Evolutionary conservation across 1,139 yeast genomes (phyloP).

Genomic region (Trichomonascaceae sp.): DNA sequence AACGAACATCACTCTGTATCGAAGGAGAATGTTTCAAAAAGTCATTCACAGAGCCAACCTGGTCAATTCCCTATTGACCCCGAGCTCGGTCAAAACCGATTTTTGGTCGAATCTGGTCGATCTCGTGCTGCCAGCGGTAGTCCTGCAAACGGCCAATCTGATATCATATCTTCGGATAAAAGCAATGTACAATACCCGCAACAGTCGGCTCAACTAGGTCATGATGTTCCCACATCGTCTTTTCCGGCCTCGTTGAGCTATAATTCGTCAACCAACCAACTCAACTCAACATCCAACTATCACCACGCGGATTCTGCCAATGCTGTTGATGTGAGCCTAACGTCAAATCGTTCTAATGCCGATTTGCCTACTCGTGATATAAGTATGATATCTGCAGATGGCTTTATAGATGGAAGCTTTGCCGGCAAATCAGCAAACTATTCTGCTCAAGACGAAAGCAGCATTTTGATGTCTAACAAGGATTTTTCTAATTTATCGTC

Average conservation of each 20-base stretch:
- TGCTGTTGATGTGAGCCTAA: slow-evolving; percentile 2
- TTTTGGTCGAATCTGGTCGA: not conserved
- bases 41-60: not conserved
- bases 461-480: slow-evolving; percentile 5
- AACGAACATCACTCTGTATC: not conserved
- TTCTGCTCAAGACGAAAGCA: not conserved
- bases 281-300: not conserved
- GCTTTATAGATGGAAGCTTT: slow-evolving; percentile 1
- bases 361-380: slow-evolving; percentile 1
- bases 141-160: not conserved
- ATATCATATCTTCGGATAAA: not conserved
- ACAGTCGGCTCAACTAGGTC: not conserved
- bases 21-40: not conserved
- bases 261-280: not conserved
- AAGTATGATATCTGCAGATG: slow-evolving; percentile 1
- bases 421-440: not conserved
- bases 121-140: not conserved
- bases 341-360: slow-evolving; percentile 1
- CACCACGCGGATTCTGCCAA: slow-evolving; percentile 3
- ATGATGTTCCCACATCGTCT: not conserved
- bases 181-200: not conserved
- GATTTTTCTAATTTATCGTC: not conserved
- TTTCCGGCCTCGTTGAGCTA: not conserved
- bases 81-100: slow-evolving; percentile 5
- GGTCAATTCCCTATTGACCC: slow-evolving; percentile 4